These are phyloP conservation scores for Neocatenulostroma microsporum DNA, from an alignment of 2,329 filamentous ascomycete genomes.

Conservation along the genomic window DNA sequence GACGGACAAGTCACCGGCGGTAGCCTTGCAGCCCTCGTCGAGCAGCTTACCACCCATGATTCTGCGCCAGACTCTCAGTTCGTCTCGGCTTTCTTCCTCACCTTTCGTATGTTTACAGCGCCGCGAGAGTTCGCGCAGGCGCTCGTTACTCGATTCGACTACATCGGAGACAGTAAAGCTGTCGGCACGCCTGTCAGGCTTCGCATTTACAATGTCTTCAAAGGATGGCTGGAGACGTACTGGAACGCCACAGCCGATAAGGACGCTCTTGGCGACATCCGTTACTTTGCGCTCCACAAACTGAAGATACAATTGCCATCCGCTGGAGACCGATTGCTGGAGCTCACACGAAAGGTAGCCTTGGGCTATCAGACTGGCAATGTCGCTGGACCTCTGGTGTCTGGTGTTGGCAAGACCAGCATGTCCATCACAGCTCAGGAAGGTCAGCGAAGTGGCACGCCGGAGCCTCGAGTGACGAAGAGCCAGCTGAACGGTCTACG, in stretches of 20 bases:
- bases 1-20: constrained; percentile 93
- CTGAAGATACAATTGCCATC: constrained; percentile 62
- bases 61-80: constrained; percentile 87
- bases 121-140: constrained; percentile 70
- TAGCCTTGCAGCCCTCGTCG: constrained; percentile 82
- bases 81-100: constrained; percentile 90
- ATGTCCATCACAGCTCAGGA: constrained; percentile 61
- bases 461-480: constrained; percentile 62
- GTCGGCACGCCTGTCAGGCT: constrained; percentile 75
- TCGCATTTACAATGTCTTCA: constrained; percentile 92
- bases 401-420: constrained; percentile 81
- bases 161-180: constrained; percentile 69
- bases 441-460: constrained; percentile 37
- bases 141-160: constrained; percentile 87
- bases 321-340: constrained; percentile 70
- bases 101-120: constrained; percentile 86
- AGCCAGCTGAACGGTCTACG: constrained; percentile 66
- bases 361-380: constrained; percentile 43
- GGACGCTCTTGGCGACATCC: constrained; percentile 65
- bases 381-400: constrained; percentile 51
- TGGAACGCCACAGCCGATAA: constrained; percentile 80
- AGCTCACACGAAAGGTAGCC: constrained; percentile 71
- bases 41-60: constrained; percentile 86
- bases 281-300: constrained; percentile 68
- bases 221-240: constrained; percentile 93